phyloP scores from a whole-genome alignment of 2,329 filamentous ascomycete species.

The Coniella lustricola region DNA sequence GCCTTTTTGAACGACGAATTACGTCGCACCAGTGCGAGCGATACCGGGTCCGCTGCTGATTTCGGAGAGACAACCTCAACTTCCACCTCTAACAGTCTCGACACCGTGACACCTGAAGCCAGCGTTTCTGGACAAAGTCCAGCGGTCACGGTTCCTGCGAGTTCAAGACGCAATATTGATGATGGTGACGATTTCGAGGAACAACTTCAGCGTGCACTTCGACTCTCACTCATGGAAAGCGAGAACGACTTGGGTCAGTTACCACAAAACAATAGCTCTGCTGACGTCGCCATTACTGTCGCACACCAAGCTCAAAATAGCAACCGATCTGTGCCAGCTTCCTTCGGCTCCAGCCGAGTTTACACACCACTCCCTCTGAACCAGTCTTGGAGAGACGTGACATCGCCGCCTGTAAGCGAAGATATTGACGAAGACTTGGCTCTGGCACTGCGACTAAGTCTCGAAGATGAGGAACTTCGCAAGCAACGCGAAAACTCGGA shows the following conservation, averaged over 20 bases:
- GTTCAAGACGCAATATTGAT: slow-evolving; percentile 25
- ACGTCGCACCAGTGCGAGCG: slow-evolving; percentile 43
- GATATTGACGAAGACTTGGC: slow-evolving; percentile 49
- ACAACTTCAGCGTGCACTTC: slow-evolving; percentile 56
- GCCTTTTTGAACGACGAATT: slow-evolving; percentile 50
- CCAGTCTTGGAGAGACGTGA: slow-evolving; percentile 11
- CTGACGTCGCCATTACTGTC: slow-evolving; percentile 45
- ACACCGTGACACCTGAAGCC: slow-evolving; percentile 49
- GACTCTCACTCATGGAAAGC: slow-evolving; percentile 52
- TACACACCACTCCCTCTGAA: slow-evolving; percentile 25
- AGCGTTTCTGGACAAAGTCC: slow-evolving; percentile 39
- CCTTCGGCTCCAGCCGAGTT: slow-evolving; percentile 26
- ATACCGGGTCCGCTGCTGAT: slow-evolving; percentile 44
- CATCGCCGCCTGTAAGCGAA: slow-evolving; percentile 16
- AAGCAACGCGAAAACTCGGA: slow-evolving; percentile 18
- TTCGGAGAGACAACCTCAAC: slow-evolving; percentile 38
- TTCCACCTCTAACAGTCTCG: slow-evolving; percentile 32
- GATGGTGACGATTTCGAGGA: slow-evolving; percentile 50
- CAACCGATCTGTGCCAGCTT: slow-evolving; percentile 29
- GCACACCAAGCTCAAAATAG: slow-evolving; percentile 37
- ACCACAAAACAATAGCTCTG: slow-evolving; percentile 37
- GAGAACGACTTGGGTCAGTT: slow-evolving; percentile 41
- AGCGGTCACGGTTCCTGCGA: slow-evolving; percentile 11
- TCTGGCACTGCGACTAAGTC: slow-evolving; percentile 52
- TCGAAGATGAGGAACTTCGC: slow-evolving; percentile 45